Conservation (phyloP, 179 eudicot species). For the Spinacia oleracea region DNA sequence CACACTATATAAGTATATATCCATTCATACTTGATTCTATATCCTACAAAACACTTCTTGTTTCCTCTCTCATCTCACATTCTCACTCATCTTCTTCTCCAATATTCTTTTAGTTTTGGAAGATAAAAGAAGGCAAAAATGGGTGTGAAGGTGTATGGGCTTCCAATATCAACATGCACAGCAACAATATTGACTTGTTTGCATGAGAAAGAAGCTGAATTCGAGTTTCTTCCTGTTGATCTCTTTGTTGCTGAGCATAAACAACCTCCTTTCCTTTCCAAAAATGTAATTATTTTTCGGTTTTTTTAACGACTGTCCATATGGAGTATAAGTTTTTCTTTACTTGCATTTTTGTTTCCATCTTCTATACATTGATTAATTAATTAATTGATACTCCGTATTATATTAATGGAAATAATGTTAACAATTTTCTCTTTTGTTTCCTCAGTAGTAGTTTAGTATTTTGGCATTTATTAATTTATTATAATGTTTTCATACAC, state of each 20-base stretch:
- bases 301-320: neutral
- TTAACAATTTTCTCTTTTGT: neutral
- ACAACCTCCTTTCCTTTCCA: slow-evolving; percentile 38
- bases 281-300: slow-evolving; percentile 20
- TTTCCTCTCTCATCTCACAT: neutral
- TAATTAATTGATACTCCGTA: too few relatives aligned
- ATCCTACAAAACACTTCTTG: neutral
- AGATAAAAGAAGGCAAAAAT: slow-evolving; percentile 6
- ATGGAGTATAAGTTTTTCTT: neutral
- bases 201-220: slow-evolving; percentile 34
- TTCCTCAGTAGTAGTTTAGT: too few relatives aligned
- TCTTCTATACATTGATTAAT: neutral
- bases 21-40: too few relatives aligned
- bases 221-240: slow-evolving; percentile 33
- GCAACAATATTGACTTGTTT: slow-evolving; percentile 29
- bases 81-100: too few relatives aligned
- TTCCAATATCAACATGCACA: slow-evolving; percentile 40
- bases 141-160: slow-evolving; percentile 38
- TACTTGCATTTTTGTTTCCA: neutral
- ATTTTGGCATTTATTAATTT: too few relatives aligned
- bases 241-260: slow-evolving; percentile 32
- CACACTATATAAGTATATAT: too few relatives aligned
- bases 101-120: neutral
- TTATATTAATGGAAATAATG: neutral
- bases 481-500: neutral